Evolutionary conservation across 768 basidiomycete genomes (phyloP).

Genomic region (Mycena epipterygia): DNA sequence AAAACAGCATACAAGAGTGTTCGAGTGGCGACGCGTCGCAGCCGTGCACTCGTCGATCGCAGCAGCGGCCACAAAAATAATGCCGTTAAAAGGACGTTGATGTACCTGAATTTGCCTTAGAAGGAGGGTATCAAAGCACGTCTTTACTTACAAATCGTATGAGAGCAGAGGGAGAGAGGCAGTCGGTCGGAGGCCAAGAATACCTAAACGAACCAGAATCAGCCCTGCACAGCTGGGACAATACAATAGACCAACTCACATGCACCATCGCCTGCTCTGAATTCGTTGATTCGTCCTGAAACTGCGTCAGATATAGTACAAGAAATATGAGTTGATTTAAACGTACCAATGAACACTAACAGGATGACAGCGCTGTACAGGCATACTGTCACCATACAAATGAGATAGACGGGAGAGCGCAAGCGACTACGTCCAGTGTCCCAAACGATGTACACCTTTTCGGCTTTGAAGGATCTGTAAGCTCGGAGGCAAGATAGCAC

Average conservation of each 20-base stretch:
- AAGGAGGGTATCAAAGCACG: neutral
- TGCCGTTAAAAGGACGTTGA: slow-evolving; percentile 55
- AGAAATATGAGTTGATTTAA: neutral
- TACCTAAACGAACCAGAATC: slow-evolving; percentile 14
- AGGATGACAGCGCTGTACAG: slow-evolving; percentile 56
- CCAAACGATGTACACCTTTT: slow-evolving; percentile 64
- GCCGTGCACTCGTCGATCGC: slow-evolving; percentile 46
- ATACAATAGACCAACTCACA: slow-evolving; percentile 43
- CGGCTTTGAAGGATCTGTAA: slow-evolving; percentile 45
- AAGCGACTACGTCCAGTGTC: slow-evolving; percentile 48
- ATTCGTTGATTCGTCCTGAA: slow-evolving; percentile 53
- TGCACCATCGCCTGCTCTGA: slow-evolving; percentile 48
- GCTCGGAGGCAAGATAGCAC: slow-evolving; percentile 1
- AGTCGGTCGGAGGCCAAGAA: slow-evolving; percentile 60
- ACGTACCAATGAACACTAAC: slow-evolving; percentile 53
- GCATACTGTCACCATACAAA: slow-evolving; percentile 52
- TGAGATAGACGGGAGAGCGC: slow-evolving; percentile 57
- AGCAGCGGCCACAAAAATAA: slow-evolving; percentile 64
- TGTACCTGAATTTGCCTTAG: slow-evolving; percentile 35
- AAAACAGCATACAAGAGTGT: slow-evolving; percentile 54
- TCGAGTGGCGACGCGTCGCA: slow-evolving; percentile 56
- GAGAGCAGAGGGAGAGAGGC: slow-evolving; percentile 60
- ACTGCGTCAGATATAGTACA: neutral
- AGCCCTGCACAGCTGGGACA: too few species aligned
- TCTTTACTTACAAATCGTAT: slow-evolving; percentile 60